Evolutionary conservation across 208 protist genomes (phyloP), one percentile per base, ranked within the genome.

Genomic region (Acanthamoeba castellanii): DNA sequence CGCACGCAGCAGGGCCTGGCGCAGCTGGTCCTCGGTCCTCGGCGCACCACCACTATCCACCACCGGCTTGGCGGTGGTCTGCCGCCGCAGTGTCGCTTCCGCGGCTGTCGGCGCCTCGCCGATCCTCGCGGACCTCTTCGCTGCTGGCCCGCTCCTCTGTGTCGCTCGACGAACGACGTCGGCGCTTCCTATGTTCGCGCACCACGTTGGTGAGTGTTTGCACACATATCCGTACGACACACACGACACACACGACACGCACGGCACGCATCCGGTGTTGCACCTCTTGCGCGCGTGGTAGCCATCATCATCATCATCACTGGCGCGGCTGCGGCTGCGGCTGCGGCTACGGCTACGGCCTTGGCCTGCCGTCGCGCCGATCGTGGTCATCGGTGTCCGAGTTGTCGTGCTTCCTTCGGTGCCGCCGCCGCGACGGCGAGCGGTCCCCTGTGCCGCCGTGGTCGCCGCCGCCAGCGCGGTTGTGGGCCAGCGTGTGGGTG

Each of bases 401-500:
- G 7, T 27, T 16, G 59, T 64, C 59, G 59, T 27, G 59, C 18
- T 16, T 64, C 18, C 59, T 64, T 16, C 59, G 18, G 11, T 27
- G 27, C 34, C 68, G 20, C 64, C 64, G 64, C 4, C 8, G 4
- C n/a, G 64, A 70, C 20, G 14, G 66, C 30, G 66, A 34, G 8
- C 13, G 27, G 7, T 7, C 7, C 72, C 45, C 25, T 42, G 22
- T 5, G 7, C 16, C 6, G n/a, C 16, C 25, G 68, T 20, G n/a
- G 68, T 74, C 30, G 30, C 32, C n/a, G 32, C 37, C 25, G 25
- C 76, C 42, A 3, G 76, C 76, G 30, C 76, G 76, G 76, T 84
- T 84, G 76, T 84, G 76, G 13, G 76, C 76, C 27, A 84, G 76
- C 32, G 76, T 84, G 76, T 84, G 76, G 13, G 76, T 27, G 45